These are phyloP conservation scores for Penicillium nordicum DNA, from an alignment of 2,329 filamentous ascomycete genomes.

Conservation along the genomic window DNA sequence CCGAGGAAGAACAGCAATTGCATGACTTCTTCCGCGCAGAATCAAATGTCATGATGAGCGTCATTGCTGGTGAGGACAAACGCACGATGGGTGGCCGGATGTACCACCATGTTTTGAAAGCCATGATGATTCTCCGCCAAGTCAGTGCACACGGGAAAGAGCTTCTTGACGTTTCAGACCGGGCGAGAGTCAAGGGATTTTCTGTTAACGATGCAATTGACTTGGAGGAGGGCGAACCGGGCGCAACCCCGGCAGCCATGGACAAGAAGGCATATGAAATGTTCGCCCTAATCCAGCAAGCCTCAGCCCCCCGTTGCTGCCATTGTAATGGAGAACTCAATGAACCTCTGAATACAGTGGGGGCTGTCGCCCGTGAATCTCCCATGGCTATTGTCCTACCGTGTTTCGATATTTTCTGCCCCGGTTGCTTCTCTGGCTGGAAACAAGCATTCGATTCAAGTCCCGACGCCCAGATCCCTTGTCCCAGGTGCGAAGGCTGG, in stretches of 20 bases:
- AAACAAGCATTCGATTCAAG: conserved; percentile 51
- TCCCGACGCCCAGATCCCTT: conserved; percentile 52
- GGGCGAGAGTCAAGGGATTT: conserved; percentile 74
- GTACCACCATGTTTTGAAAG: conserved; percentile 91
- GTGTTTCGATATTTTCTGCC: conserved; percentile 83
- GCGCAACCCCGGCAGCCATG: conserved; percentile 55
- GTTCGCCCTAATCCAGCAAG: conserved; percentile 78
- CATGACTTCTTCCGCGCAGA: conserved; percentile 84
- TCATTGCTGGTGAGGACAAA: conserved; percentile 64
- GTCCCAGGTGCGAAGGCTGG: conserved; percentile 64
- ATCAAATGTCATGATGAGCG: conserved; percentile 73
- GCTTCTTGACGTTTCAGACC: conserved; percentile 77
- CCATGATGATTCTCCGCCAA: conserved; percentile 81
- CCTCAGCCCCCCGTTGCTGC: conserved; percentile 70
- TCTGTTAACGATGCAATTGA: conserved; percentile 85
- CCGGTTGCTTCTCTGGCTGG: conserved; percentile 64
- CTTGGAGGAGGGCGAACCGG: conserved; percentile 70
- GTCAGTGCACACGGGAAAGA: conserved; percentile 95
- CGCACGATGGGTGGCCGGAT: conserved; percentile 74
- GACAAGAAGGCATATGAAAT: conserved; percentile 79
- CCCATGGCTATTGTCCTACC: conserved; percentile 72
- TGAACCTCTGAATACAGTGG: conserved; percentile 52
- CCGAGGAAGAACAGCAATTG: conserved; percentile 66
- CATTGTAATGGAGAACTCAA: conserved; percentile 65
- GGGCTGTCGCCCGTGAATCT: conserved; percentile 48